phyloP scores from a whole-genome alignment of 163 green algal genomes.

The Scenedesmus sp. region DNA sequence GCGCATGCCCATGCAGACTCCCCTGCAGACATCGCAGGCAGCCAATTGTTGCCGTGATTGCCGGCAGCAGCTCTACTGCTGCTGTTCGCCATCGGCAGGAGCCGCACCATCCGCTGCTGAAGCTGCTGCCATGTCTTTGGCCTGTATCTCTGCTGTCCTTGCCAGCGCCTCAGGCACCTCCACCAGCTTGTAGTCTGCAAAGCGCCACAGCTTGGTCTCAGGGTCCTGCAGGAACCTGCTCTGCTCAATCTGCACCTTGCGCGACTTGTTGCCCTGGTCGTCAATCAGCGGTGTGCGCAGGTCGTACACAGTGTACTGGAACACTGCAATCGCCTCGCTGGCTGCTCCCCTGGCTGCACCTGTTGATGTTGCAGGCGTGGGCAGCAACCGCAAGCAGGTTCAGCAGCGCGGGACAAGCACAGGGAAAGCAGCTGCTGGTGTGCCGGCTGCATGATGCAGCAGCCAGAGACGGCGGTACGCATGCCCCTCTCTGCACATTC shows the following conservation, averaged over 20 bases:
- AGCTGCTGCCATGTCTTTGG: conserved; percentile 42
- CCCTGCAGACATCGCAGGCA: too few relatives aligned
- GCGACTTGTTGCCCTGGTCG: conserved; percentile 41
- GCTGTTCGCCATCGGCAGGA: neutral
- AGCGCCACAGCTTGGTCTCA: conserved; percentile 35
- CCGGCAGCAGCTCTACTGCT: neutral
- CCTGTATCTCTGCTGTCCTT: conserved; percentile 15
- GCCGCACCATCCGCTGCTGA: conserved; percentile 6
- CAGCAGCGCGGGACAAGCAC: neutral
- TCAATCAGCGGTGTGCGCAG: conserved; percentile 25
- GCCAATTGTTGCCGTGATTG: neutral
- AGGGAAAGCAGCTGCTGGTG: neutral
- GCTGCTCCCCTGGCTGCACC: conserved; percentile 23
- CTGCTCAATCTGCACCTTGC: conserved; percentile 53
- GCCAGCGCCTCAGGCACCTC: conserved; percentile 52
- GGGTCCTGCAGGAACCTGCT: conserved; percentile 42
- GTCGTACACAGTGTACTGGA: conserved; percentile 52
- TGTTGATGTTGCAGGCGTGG: neutral
- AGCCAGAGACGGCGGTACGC: neutral
- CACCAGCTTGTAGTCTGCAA: conserved; percentile 49
- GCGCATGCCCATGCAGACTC: too few relatives aligned
- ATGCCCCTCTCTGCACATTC: neutral
- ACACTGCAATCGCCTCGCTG: conserved; percentile 9
- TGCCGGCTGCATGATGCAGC: neutral
- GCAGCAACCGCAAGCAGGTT: neutral